Base-by-base conservation (phyloP, 2,329 filamentous ascomycete species). In the Rutstroemia sydowiana region DNA sequence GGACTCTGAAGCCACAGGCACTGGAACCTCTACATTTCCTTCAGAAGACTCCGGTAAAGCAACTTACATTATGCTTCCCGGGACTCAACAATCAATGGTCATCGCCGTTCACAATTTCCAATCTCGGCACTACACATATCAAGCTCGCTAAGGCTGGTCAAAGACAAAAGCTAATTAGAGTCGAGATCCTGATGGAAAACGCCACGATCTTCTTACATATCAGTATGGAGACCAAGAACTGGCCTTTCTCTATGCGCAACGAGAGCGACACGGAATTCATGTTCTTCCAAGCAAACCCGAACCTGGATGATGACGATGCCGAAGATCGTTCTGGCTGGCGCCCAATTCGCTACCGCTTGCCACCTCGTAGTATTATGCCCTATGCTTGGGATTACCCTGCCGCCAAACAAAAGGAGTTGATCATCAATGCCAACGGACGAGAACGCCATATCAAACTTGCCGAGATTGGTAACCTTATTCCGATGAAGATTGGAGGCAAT, bases 371-470 rank as follows among this genome's bases (percentile, higher is more conserved):
- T 69, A 96, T 98, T 69, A 98, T 98, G 93, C 93, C 95, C 0
- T 98, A 98, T 64, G 92, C 93, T 1, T 98, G 93, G 93, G 95
- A 98, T 66, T 98, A 95, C 70, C 95, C 93, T 1, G 92, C 93
- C 1, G 91, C 90, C n/a, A 96, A 95, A 71, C 86, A 88, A 71
- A 95, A 93, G 63, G 93, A 96, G 66, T 80, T 98, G 36, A 82
- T 97, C 45, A 82, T 98, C 65, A 84, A 76, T 48, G 85, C 85
- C 7, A 82, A 85, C 63, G 83, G 84, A 55, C 88, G 85, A 64
- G 90, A 96, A 66, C 79, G 93, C 28, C 89, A 96, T 64, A 86
- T 98, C 66, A 96, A 95, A 68, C 77, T 98, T 59, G 88, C 92
- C 2, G 93, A 98, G 67, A 98, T 98, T 63, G 93, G 93, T 21